Conservation (phyloP, 2,329 filamentous ascomycete genomes). For the Zasmidium cellare region DNA sequence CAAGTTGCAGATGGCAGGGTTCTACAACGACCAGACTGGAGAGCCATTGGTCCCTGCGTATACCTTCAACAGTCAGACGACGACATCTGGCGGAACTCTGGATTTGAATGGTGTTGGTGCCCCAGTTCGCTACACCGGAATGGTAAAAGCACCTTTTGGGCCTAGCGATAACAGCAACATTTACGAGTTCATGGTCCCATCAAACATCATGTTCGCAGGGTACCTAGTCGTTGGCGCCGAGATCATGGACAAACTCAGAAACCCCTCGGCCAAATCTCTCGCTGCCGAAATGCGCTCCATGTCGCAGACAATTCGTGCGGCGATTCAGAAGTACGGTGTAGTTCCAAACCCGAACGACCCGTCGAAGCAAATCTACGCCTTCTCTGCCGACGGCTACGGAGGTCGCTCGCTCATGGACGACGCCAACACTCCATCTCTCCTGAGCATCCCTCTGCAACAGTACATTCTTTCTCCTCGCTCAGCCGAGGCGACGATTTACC, state of each 20-base stretch:
- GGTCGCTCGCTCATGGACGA: slow-evolving; percentile 66
- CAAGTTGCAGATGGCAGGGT: slow-evolving; percentile 48
- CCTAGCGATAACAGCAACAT: slow-evolving; percentile 53
- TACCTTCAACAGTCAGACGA: slow-evolving; percentile 45
- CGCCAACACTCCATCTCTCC: slow-evolving; percentile 67
- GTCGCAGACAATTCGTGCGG: slow-evolving; percentile 45
- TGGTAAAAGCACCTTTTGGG: slow-evolving; percentile 52
- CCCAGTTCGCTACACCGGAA: slow-evolving; percentile 49
- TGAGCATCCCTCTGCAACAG: slow-evolving; percentile 64
- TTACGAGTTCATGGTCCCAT: slow-evolving; percentile 50
- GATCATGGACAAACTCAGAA: slow-evolving; percentile 55
- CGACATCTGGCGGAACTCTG: slow-evolving; percentile 48
- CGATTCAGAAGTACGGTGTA: slow-evolving; percentile 48
- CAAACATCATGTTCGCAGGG: slow-evolving; percentile 71
- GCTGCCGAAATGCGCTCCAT: slow-evolving; percentile 59
- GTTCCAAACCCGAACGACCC: slow-evolving; percentile 38
- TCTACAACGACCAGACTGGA: slow-evolving; percentile 47
- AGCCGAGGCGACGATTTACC: slow-evolving; percentile 42
- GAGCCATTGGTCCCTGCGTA: slow-evolving; percentile 45
- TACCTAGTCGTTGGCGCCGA: slow-evolving; percentile 57
- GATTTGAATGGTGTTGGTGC: slow-evolving; percentile 56
- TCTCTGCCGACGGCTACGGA: slow-evolving; percentile 44
- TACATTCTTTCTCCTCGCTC: slow-evolving; percentile 44
- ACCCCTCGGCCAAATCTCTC: slow-evolving; percentile 42
- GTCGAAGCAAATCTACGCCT: slow-evolving; percentile 47